These are phyloP conservation scores for Microascus cirrosus DNA, from an alignment of 2,329 filamentous ascomycete species.

Conservation along the genomic window DNA sequence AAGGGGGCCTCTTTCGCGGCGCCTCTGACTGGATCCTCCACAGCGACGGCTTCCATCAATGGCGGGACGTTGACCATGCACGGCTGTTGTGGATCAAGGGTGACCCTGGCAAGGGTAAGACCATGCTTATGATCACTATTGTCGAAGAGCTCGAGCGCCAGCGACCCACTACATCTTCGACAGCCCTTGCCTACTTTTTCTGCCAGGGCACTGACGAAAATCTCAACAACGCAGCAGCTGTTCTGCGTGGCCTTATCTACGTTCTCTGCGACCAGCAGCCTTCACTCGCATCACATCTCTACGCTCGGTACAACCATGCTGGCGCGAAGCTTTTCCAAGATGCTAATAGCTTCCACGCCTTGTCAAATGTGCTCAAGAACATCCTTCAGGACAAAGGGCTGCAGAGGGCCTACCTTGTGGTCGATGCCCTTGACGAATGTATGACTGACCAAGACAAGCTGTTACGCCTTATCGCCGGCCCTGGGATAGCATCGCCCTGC, in stretches of 20 bases:
- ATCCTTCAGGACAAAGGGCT: conserved; percentile 24
- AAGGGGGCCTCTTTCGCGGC: too few relatives aligned
- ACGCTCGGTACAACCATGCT: conserved; percentile 17
- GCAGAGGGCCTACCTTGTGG: conserved; percentile 18
- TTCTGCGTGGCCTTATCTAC: conserved; percentile 30
- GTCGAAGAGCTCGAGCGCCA: conserved; percentile 17
- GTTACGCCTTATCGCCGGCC: conserved; percentile 20
- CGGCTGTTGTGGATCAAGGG: conserved; percentile 25
- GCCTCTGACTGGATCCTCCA: too few relatives aligned
- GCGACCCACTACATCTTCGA: background rate
- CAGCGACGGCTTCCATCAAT: too few relatives aligned
- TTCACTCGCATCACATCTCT: conserved; percentile 22
- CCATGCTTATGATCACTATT: conserved; percentile 27
- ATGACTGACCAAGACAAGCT: conserved; percentile 15
- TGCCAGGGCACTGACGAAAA: conserved; percentile 25
- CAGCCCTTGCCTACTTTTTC: conserved; percentile 22
- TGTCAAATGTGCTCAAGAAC: conserved; percentile 23
- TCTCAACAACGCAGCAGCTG: conserved; percentile 24
- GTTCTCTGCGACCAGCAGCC: conserved; percentile 14
- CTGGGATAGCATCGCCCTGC: conserved; percentile 4
- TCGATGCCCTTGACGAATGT: conserved; percentile 38
- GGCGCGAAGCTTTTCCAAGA: conserved; percentile 26
- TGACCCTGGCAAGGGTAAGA: too few relatives aligned
- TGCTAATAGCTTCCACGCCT: conserved; percentile 20
- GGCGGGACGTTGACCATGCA: too few relatives aligned